A percentile compares a stretch with the other conserved stretches of the same genome.
phyloP scores from a whole-genome alignment of 1,284 basidiomycete species.

The Malassezia restricta region DNA sequence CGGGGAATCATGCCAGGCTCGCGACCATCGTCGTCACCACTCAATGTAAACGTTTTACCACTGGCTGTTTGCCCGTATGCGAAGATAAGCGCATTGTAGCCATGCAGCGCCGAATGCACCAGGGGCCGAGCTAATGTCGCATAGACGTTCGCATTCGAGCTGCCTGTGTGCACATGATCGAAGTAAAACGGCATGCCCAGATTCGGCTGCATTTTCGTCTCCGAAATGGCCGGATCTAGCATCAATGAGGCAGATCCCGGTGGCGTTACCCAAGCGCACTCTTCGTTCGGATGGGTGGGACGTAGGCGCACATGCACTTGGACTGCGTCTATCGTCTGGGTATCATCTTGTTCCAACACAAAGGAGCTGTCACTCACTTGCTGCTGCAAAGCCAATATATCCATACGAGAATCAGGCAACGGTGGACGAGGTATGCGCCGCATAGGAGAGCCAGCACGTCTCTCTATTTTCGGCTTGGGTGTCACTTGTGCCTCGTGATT shows the following conservation, averaged over 20 bases:
- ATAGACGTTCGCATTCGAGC: constrained; percentile 74
- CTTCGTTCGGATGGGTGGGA: constrained; percentile 15
- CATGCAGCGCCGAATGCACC: constrained; percentile 50
- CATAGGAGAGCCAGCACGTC: not conserved
- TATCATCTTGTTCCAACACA: constrained; percentile 20
- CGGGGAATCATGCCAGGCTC: constrained; percentile 38
- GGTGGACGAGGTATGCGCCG: not conserved
- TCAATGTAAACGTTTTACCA: constrained; percentile 33
- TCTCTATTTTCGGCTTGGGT: not conserved
- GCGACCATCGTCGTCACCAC: constrained; percentile 48
- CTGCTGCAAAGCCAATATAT: constrained; percentile 1
- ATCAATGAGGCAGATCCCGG: constrained; percentile 19
- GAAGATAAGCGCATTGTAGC: constrained; percentile 37
- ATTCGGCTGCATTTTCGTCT: constrained; percentile 20
- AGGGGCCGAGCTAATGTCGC: constrained; percentile 69
- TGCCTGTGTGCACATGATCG: constrained; percentile 66
- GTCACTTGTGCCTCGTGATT: too few species aligned
- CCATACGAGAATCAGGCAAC: not conserved
- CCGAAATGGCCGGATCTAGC: constrained; percentile 22
- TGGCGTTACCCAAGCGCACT: constrained; percentile 32
- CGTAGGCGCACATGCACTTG: constrained; percentile 26
- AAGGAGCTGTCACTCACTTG: constrained; percentile 27
- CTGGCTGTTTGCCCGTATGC: constrained; percentile 47
- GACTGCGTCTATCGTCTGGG: constrained; percentile 5
- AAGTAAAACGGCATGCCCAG: constrained; percentile 28